A percentile compares a stretch with the other conserved stretches of the same genome.
phyloP scores from a whole-genome alignment of 495 filamentous ascomycete genomes.

The Penicillium mononematosum region DNA sequence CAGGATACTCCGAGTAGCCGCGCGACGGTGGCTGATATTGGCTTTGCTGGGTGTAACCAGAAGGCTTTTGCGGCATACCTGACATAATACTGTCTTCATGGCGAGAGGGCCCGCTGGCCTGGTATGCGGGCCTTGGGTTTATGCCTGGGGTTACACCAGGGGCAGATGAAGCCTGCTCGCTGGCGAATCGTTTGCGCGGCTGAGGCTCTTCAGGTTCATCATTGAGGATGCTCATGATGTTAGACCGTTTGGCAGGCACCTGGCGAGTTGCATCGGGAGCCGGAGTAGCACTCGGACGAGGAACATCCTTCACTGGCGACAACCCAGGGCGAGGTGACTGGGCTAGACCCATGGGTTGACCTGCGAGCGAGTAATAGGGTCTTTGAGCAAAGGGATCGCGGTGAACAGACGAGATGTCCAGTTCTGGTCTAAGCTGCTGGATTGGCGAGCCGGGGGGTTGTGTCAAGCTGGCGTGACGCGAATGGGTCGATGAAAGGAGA shows the following conservation, averaged over 20 bases:
- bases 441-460: slow-evolving; percentile 42
- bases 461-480: slow-evolving; percentile 41
- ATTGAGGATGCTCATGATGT: slow-evolving; percentile 59
- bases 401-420: slow-evolving; percentile 40
- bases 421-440: slow-evolving; percentile 34
- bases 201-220: slow-evolving; percentile 57
- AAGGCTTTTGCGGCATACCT: slow-evolving; percentile 21
- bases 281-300: slow-evolving; percentile 40
- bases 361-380: slow-evolving; percentile 30
- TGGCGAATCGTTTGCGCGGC: slow-evolving; percentile 50
- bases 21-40: slow-evolving; percentile 36
- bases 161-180: slow-evolving; percentile 33
- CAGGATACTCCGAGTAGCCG: slow-evolving; percentile 38
- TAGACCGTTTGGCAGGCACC: slow-evolving; percentile 56
- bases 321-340: slow-evolving; percentile 37
- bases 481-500: slow-evolving; percentile 36
- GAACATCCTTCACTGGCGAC: slow-evolving; percentile 44
- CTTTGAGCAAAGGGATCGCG: slow-evolving; percentile 40
- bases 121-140: slow-evolving; percentile 22
- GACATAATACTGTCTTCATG: slow-evolving; percentile 27
- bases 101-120: slow-evolving; percentile 19
- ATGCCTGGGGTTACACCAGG: slow-evolving; percentile 12
- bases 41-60: slow-evolving; percentile 30
- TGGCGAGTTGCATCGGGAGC: slow-evolving; percentile 40
- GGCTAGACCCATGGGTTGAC: slow-evolving; percentile 27